Evolutionary conservation across 2,329 filamentous ascomycete genomes (phyloP), one percentile per base, ranked within the genome.

Genomic region (Colletotrichum zoysiae): DNA sequence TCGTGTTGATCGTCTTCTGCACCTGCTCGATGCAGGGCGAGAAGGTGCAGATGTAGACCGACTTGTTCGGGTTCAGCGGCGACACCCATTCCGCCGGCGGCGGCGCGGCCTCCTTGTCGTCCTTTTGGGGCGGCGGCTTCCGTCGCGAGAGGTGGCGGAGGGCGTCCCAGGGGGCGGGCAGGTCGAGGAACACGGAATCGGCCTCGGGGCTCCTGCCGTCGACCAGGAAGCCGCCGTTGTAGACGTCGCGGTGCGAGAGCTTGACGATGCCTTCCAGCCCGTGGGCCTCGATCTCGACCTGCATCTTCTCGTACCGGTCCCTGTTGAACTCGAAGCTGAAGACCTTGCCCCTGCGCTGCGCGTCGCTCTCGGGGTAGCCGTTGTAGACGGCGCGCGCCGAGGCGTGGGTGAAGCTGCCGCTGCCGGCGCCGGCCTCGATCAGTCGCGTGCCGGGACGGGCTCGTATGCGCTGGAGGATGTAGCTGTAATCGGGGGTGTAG

Each of bases 11-110:
- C 0, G 96, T 98, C 67, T 91, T 90, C 65, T 93, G 94, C 30
- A 97, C 95, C 84, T 99, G 96, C 82, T 99, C 96, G 75, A 99
- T 97, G 81, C 96, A 99, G 0, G 96, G 96, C 1, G 93, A 97
- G 83, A 99, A 99, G 0, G 95, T 97, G 84, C 96, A 99, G 66
- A 99, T 88, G 78, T 96, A 88, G 1, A 92, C 89, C 6, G 92
- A 88, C 53, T 89, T 87, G n/a, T 87, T 86, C 0, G 93, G 90
- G 75, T 96, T 91, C 14, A 98, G 86, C 0, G 89, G 86, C 0
- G 89, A 91, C 20, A 86, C 79, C 84, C 87, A 90, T 53, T 82
- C 67, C 14, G 73, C 63, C 30, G 30, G 30, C 30, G 30, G 30
- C 44, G 44, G 44, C 46, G 46, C 8, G 18, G 55, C 74, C 16